Evolutionary conservation across 352 stramenopile genomes (phyloP).

Genomic region (Globisporangium okanoganense): DNA sequence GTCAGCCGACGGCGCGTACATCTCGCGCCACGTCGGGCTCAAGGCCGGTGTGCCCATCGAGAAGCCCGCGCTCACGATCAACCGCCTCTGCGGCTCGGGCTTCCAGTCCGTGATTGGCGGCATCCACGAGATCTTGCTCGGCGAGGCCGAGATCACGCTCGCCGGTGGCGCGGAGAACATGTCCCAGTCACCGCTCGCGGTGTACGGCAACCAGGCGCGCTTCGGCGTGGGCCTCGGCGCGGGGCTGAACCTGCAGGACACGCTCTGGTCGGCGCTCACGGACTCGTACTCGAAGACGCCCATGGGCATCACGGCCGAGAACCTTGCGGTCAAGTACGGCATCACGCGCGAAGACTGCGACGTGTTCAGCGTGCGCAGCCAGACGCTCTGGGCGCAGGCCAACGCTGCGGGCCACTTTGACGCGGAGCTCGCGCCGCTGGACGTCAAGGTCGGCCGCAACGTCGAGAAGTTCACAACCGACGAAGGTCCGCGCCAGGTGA

Average conservation of each 20-base stretch:
- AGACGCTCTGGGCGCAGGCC: slow-evolving; percentile 91
- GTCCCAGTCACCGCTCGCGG: slow-evolving; percentile 91
- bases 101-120: slow-evolving; percentile 96
- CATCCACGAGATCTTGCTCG: slow-evolving; percentile 89
- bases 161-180: slow-evolving; percentile 95
- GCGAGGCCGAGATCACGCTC: slow-evolving; percentile 88
- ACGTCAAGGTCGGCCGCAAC: slow-evolving; percentile 90
- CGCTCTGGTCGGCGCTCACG: slow-evolving; percentile 96
- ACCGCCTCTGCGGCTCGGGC: slow-evolving; percentile 96
- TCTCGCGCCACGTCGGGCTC: slow-evolving; percentile 94
- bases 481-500: slow-evolving; percentile 77
- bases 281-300: slow-evolving; percentile 93
- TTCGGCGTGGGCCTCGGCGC: slow-evolving; percentile 92
- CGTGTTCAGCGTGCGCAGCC: slow-evolving; percentile 91
- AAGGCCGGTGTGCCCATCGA: slow-evolving; percentile 87
- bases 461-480: slow-evolving; percentile 80
- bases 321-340: slow-evolving; percentile 94
- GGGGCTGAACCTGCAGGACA: slow-evolving; percentile 93
- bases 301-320: slow-evolving; percentile 99
- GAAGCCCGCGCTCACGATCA: slow-evolving; percentile 94
- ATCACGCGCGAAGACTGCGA: slow-evolving; percentile 95
- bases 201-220: slow-evolving; percentile 90
- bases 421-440: slow-evolving; percentile 90
- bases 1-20: slow-evolving; percentile 91
- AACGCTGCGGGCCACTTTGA: slow-evolving; percentile 92